Evolutionary conservation across 768 basidiomycete species (phyloP), one percentile per base, ranked within the genome.

Genomic region (Suillus cothurnatus): DNA sequence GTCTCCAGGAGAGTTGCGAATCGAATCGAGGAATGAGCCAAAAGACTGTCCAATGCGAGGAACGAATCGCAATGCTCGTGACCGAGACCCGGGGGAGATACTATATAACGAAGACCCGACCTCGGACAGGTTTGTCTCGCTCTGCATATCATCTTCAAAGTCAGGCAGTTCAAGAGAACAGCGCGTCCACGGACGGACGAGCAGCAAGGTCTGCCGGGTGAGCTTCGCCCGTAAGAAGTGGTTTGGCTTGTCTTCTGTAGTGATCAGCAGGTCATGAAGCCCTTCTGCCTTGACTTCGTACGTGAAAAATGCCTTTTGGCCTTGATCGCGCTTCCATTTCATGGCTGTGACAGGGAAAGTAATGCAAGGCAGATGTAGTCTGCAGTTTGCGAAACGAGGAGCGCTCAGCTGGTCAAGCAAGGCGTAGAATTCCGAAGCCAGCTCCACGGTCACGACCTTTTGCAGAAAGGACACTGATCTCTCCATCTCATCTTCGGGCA

Each of bases 331-430:
- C n/a, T 23, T 41, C 26, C 23, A 28, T 36, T 19, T 39, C 21
- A 63, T 14, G 11, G 21, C 36, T 5, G 55, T 63, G 34, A 63
- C n/a, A 21, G 32, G 62, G 50, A 55, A 53, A 36, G 17, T 6
- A 31, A 63, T 63, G 38, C 62, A 63, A 15, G n/a, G n/a, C 6
- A 63, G 21, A 26, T 15, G 32, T 7, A 63, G 36, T 14, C 53
- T 23, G 26, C 38, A 28, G 28, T 52, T 34, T 26, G 55, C 52
- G 36, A 63, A 63, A 38, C 39, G 38, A n/a, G 55, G 62, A 19
- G 34, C 49, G 38, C 23, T 26, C 36, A 39, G 36, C 8, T 45
- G 21, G 58, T 43, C 19, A n/a, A 60, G 36, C 58, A 26, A 19
- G 11, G 15, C 11, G 12, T 60, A 60, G 5, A 60, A 41, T 23